Evolutionary conservation across 805 yeast species (phyloP).

Genomic region (Maudiozyma saulgeensis): DNA sequence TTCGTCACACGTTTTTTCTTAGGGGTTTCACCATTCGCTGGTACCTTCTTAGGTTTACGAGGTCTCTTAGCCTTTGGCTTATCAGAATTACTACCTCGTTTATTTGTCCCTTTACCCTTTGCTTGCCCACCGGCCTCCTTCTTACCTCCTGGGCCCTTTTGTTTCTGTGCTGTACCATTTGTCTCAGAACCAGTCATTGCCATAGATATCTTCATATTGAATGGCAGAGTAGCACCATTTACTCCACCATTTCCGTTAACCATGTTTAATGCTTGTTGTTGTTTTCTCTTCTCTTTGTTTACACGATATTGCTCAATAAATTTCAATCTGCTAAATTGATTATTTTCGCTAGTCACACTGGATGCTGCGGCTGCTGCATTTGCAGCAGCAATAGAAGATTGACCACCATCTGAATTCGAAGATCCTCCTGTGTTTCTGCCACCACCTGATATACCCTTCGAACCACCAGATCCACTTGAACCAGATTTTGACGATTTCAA

Average conservation of each 20-base stretch:
- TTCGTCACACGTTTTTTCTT: constrained; percentile 20
- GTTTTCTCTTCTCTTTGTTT: constrained; percentile 47
- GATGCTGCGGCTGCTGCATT: constrained; percentile 33
- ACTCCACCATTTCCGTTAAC: constrained; percentile 12
- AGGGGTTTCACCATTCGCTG: constrained; percentile 12
- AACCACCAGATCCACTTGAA: not conserved
- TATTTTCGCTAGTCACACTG: constrained; percentile 27
- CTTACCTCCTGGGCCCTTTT: constrained; percentile 25
- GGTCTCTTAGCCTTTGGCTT: constrained; percentile 25
- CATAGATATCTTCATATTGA: constrained; percentile 28
- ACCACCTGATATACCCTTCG: constrained; percentile 13
- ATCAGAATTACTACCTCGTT: constrained; percentile 8
- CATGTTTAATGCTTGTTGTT: constrained; percentile 26
- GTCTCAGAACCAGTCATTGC: constrained; percentile 22
- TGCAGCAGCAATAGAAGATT: constrained; percentile 31
- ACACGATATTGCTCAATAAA: constrained; percentile 81
- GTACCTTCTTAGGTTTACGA: constrained; percentile 22
- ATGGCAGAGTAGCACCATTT: constrained; percentile 15
- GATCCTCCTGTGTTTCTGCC: not conserved
- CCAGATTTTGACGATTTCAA: constrained; percentile 5
- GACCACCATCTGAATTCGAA: constrained; percentile 13
- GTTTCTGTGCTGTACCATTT: constrained; percentile 23
- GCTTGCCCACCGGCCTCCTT: constrained; percentile 4
- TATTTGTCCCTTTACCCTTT: not conserved
- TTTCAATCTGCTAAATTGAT: constrained; percentile 76